Base-by-base conservation (phyloP, 192 early-diverging fungal species). In the Podila epicladia region DNA sequence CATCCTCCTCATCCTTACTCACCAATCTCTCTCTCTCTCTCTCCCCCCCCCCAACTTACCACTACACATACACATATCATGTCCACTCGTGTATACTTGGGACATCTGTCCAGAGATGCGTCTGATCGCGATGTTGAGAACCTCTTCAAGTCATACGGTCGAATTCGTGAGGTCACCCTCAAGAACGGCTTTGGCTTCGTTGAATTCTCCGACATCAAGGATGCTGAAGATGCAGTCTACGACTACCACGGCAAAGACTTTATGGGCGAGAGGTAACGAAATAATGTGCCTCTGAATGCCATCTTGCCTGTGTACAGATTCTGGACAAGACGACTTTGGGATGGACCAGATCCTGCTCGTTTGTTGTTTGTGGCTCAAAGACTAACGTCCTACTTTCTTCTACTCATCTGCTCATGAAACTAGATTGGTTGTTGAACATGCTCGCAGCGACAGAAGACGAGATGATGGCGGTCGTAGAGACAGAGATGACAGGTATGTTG, bases 151-250 rank as follows among this genome's bases (percentile, higher is more conserved):
- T 90, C 88, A 57, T 97, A 94, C 71, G 96, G 96, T 9, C 86
- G 89, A 50, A 91, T 96, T 74, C 85, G 88, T 75, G 95, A 97
- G 76, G 91, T 96, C 49, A 93, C 92, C 65, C 75, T 95, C 69
- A 88, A 94, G 75, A 87, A 88, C 33, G 95, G 97, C 26, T 98
- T 96, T 85, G 95, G 94, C 31, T 98, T 98, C 88, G 94, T 98
- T 41, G 97, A 98, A 86, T 97, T 95, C 75, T 91, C 91, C 58
- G 92, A 95, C 79, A 83, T 84, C 24, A 87, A 92, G 63, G 97
- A 98, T 86, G 96, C 96, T 58, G 88, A 93, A 58, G 95, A 97
- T 87, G 95, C 93, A 31, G 93, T 98, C 64, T 89, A 95, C 57
- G 90, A 94, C 64, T 88, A 94, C 75, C 89, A 97, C 72, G 94